Percentiles rank a stretch among this genome's conserved stretches.
Conservation (phyloP, 768 basidiomycete species). For the Phlegmacium glaucopus region DNA sequence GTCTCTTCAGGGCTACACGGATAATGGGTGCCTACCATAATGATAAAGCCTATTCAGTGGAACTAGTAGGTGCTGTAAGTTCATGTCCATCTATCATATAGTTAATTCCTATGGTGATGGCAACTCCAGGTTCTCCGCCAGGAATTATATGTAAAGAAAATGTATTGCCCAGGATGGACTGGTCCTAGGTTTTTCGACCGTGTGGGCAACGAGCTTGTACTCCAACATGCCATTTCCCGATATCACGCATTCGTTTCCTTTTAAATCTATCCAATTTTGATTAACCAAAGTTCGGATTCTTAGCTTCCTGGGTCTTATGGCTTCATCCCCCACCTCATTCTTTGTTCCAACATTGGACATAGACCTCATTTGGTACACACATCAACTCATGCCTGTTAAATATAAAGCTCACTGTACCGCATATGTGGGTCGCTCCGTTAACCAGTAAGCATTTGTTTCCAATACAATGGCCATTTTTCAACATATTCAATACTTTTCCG, state of each 20-base stretch:
- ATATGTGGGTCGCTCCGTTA: constrained; percentile 43
- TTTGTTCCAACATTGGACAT: constrained; percentile 70
- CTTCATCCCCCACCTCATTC: constrained; percentile 37
- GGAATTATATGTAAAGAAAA: constrained; percentile 50
- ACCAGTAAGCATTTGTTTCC: constrained; percentile 43
- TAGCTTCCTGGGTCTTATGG: constrained; percentile 56
- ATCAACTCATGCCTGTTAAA: constrained; percentile 49
- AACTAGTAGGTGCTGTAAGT: constrained; percentile 54
- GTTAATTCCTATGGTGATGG: neutral
- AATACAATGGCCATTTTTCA: neutral
- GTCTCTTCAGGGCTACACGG: constrained; percentile 29
- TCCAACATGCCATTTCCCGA: constrained; percentile 48
- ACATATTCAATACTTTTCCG: constrained; percentile 28
- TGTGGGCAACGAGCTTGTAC: constrained; percentile 32
- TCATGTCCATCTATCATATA: neutral
- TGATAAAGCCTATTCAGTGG: no score
- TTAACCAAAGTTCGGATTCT: neutral
- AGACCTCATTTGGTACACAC: constrained; percentile 74
- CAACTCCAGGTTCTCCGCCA: constrained; percentile 46
- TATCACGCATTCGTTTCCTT: constrained; percentile 50
- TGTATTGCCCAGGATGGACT: constrained; percentile 52
- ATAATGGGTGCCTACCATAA: constrained; percentile 51
- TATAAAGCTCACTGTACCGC: constrained; percentile 45
- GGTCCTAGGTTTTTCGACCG: constrained; percentile 36
- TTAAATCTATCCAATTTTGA: neutral